These are phyloP conservation scores for Gastrolobium bilobum DNA, from an alignment of 306 rosid species.

Conservation along the genomic window DNA sequence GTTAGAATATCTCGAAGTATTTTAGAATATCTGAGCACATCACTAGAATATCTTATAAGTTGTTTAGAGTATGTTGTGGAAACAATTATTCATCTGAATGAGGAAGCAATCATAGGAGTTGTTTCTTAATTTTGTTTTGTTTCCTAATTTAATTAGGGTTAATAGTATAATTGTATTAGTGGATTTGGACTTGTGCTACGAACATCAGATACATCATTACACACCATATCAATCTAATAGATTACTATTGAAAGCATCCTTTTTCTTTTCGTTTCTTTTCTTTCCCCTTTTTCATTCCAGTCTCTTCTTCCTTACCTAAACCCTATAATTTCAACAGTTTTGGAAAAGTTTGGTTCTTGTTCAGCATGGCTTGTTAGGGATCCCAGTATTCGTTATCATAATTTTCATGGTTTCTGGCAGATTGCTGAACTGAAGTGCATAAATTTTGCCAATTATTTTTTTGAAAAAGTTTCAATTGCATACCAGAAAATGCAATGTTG, in stretches of 20 bases:
- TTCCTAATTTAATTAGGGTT: background rate
- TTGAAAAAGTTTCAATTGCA: background rate
- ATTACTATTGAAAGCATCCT: background rate
- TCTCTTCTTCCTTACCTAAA: background rate
- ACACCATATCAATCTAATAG: background rate
- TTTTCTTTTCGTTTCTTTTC: background rate
- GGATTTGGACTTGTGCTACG: background rate
- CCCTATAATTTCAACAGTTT: background rate
- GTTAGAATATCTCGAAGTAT: background rate
- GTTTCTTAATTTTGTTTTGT: background rate
- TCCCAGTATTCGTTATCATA: background rate
- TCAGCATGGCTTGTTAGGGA: background rate
- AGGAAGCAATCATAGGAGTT: background rate
- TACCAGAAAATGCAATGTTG: background rate
- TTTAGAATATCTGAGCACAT: slow-evolving; percentile 16
- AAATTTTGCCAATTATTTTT: background rate
- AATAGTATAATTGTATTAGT: background rate
- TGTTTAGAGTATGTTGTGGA: background rate
- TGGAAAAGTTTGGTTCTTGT: background rate
- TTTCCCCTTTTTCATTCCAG: too few species aligned
- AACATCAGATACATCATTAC: background rate
- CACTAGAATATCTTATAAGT: background rate
- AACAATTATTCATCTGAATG: background rate
- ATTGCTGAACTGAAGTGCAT: background rate
- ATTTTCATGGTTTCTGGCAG: background rate